Evolutionary conservation across 805 yeast genomes (phyloP).

Genomic region (Saccharomycopsis sp.): DNA sequence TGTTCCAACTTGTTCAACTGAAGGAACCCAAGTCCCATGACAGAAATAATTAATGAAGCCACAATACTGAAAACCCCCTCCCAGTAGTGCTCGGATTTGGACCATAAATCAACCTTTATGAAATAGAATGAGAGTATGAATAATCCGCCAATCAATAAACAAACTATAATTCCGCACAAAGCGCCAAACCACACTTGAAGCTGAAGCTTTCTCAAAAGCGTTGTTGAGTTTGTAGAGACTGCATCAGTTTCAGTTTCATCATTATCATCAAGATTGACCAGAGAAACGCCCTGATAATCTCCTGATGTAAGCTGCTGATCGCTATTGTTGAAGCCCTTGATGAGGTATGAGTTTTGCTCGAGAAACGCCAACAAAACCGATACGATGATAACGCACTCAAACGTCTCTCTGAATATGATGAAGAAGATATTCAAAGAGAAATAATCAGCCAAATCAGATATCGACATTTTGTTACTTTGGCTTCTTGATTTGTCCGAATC

Average conservation of each 20-base stretch:
- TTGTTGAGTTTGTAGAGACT: neutral
- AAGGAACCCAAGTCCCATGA: conserved; percentile 79
- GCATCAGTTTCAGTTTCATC: neutral
- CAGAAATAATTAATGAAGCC: conserved; percentile 69
- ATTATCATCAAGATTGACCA: neutral
- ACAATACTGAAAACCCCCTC: conserved; percentile 76
- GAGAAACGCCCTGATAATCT: too few species aligned
- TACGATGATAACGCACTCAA: conserved; percentile 86
- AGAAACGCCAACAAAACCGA: conserved; percentile 87
- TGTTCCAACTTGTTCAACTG: conserved; percentile 73
- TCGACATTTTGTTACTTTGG: too few species aligned
- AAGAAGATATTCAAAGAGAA: conserved; percentile 48
- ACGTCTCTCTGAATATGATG: conserved; percentile 84
- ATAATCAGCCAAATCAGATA: conserved; percentile 19
- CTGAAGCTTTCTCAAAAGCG: conserved; percentile 29
- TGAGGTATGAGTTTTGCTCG: conserved; percentile 40
- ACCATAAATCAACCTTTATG: conserved; percentile 80
- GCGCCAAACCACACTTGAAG: conserved; percentile 83
- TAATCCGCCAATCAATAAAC: conserved; percentile 62
- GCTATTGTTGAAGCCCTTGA: neutral
- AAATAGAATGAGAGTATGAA: conserved; percentile 65
- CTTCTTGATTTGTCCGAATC: too few species aligned
- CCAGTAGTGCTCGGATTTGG: conserved; percentile 80
- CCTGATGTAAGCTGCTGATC: too few species aligned
- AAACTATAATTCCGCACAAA: conserved; percentile 54